These are phyloP conservation scores for Sugiyamaella pinicola DNA, from an alignment of 1,139 yeast genomes.

Conservation along the genomic window DNA sequence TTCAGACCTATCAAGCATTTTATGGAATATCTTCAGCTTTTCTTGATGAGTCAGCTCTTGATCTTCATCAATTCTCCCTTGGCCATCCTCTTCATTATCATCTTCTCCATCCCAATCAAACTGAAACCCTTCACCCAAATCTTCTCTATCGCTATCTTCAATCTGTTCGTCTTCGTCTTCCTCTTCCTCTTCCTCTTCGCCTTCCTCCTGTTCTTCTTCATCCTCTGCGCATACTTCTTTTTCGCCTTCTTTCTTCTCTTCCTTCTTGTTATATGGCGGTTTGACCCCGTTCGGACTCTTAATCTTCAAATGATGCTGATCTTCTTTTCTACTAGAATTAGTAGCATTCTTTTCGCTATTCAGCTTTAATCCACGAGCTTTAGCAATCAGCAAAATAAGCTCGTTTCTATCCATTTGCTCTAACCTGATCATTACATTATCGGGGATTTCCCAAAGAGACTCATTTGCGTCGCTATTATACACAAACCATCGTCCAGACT, in stretches of 20 bases:
- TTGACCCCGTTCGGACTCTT: slow-evolving; percentile 12
- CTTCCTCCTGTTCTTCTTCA: neutral
- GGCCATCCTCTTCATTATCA: slow-evolving; percentile 27
- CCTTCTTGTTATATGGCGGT: neutral
- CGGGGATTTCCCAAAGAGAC: slow-evolving; percentile 47
- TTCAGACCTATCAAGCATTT: slow-evolving; percentile 38
- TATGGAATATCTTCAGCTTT: slow-evolving; percentile 30
- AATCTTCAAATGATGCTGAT: slow-evolving; percentile 16
- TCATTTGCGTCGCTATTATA: slow-evolving; percentile 41
- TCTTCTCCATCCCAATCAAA: slow-evolving; percentile 26
- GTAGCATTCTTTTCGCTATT: neutral
- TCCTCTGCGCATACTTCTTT: neutral
- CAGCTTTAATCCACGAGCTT: slow-evolving; percentile 48
- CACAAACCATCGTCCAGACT: slow-evolving; percentile 51
- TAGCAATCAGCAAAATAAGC: slow-evolving; percentile 47
- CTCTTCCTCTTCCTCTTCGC: slow-evolving; percentile 5
- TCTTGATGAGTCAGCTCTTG: slow-evolving; percentile 22
- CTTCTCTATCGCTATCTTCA: slow-evolving; percentile 23
- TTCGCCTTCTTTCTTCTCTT: slow-evolving; percentile 5
- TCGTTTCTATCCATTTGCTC: slow-evolving; percentile 42
- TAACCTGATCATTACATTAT: slow-evolving; percentile 39
- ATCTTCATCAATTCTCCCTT: slow-evolving; percentile 6
- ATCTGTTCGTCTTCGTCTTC: slow-evolving; percentile 13
- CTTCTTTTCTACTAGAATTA: too few relatives aligned
- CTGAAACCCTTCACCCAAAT: slow-evolving; percentile 22